A percentile compares a stretch with the other conserved stretches of the same genome.
Evolutionary conservation across 139 green algal species (phyloP).

Genomic region (Desmodesmus armatus): DNA sequence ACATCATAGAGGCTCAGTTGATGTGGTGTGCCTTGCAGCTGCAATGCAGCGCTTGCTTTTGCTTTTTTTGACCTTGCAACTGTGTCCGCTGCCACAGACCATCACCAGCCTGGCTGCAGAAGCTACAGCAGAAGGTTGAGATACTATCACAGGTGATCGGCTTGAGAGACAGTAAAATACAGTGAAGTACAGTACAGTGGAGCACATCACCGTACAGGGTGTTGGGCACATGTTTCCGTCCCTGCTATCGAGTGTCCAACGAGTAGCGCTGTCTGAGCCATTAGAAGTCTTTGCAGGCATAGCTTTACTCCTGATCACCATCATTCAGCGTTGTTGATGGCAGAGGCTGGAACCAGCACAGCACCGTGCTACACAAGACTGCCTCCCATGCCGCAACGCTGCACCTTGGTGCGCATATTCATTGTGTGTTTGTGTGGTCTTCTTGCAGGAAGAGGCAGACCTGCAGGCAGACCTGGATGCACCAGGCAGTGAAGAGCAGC

Average conservation of each 20-base stretch:
- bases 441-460: slow-evolving; percentile 4
- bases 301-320: neutral
- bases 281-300: neutral
- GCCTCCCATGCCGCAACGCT: neutral
- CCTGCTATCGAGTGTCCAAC: neutral
- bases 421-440: neutral
- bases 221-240: neutral
- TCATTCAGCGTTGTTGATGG: neutral
- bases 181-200: neutral
- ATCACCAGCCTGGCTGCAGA: neutral
- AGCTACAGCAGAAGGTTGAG: slow-evolving; percentile 6
- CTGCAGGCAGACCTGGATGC: neutral
- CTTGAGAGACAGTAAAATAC: too few relatives aligned
- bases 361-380: neutral
- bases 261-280: neutral
- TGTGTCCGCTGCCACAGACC: too few relatives aligned
- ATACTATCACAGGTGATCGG: neutral
- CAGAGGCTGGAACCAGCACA: neutral
- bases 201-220: neutral
- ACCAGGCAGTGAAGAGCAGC: neutral
- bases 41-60: neutral
- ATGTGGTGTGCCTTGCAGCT: neutral
- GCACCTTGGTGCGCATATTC: neutral
- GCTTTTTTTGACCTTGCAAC: too few relatives aligned
- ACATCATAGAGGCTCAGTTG: neutral